Conservation (phyloP, 2,329 filamentous ascomycete genomes). For the Fusarium circinatum region DNA sequence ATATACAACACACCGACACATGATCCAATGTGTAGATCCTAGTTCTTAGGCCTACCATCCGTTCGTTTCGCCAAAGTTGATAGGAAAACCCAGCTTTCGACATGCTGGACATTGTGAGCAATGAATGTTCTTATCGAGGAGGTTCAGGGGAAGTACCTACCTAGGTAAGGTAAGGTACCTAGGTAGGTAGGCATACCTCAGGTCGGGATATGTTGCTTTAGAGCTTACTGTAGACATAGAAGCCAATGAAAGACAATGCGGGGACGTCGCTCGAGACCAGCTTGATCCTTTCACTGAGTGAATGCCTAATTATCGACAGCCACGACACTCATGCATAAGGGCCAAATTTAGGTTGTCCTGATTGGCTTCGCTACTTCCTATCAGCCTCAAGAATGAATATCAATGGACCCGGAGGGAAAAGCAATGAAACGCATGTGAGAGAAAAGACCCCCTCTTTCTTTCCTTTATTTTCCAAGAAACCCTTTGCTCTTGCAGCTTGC, state of each 20-base stretch:
- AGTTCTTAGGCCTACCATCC: neutral
- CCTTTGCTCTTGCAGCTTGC: neutral
- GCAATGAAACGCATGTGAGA: constrained; percentile 1
- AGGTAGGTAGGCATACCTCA: neutral
- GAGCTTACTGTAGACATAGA: neutral
- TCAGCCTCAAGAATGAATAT: constrained; percentile 12
- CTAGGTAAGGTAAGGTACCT: neutral
- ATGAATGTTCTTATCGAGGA: neutral
- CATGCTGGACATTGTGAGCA: constrained; percentile 2
- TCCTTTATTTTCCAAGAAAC: neutral
- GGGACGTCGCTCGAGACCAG: constrained; percentile 31
- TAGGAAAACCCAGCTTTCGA: neutral
- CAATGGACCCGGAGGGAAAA: neutral
- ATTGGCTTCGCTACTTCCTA: constrained; percentile 25
- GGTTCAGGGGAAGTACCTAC: constrained; percentile 19
- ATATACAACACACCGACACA: neutral
- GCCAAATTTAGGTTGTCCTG: constrained; percentile 18
- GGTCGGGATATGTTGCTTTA: neutral
- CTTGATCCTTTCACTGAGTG: constrained; percentile 49
- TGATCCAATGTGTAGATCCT: neutral
- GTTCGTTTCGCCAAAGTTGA: neutral
- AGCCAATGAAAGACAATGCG: constrained; percentile 36
- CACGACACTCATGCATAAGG: constrained; percentile 59
- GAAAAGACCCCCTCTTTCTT: constrained; percentile 4
- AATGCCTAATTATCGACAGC: constrained; percentile 51